A percentile compares a stretch with the other conserved stretches of the same genome.
Evolutionary conservation across 768 basidiomycete genomes (phyloP).

Genomic region (Tephrocybe sp.): DNA sequence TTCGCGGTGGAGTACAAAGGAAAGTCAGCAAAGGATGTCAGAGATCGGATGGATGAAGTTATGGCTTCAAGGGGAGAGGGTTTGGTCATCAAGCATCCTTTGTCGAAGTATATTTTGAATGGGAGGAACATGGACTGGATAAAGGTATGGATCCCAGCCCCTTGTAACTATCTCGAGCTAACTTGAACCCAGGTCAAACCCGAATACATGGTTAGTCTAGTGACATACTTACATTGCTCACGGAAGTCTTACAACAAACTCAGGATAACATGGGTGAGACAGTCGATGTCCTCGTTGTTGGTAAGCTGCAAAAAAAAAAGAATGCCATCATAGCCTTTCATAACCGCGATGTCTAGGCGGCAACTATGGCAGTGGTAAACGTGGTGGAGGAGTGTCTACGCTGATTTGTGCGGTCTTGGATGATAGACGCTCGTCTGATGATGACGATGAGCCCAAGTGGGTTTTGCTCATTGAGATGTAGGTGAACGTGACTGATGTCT

Average conservation of each 20-base stretch:
- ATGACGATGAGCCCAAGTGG: slow-evolving; percentile 66
- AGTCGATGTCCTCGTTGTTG: slow-evolving; percentile 87
- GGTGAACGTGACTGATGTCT: background rate
- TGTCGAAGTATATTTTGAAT: slow-evolving; percentile 78
- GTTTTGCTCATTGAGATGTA: slow-evolving; percentile 9
- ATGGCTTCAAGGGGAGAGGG: slow-evolving; percentile 90
- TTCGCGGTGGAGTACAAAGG: slow-evolving; percentile 71
- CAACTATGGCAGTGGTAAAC: slow-evolving; percentile 83
- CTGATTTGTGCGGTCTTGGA: slow-evolving; percentile 88
- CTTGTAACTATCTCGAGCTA: background rate
- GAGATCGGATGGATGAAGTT: slow-evolving; percentile 75
- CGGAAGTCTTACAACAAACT: background rate
- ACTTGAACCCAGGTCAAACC: slow-evolving; percentile 63
- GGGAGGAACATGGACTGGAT: slow-evolving; percentile 92
- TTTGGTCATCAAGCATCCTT: slow-evolving; percentile 84
- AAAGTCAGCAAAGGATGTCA: slow-evolving; percentile 77
- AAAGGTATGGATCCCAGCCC: slow-evolving; percentile 49
- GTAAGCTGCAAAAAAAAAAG: slow-evolving; percentile 35
- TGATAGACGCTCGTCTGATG: slow-evolving; percentile 53
- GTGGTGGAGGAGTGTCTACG: slow-evolving; percentile 87
- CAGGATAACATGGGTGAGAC: slow-evolving; percentile 93
- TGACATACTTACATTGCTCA: background rate
- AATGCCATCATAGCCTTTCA: background rate
- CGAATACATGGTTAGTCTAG: slow-evolving; percentile 68
- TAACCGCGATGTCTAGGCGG: slow-evolving; percentile 49